Evolutionary conservation across 768 basidiomycete genomes (phyloP).

Genomic region (Rhodotorula diobovata): DNA sequence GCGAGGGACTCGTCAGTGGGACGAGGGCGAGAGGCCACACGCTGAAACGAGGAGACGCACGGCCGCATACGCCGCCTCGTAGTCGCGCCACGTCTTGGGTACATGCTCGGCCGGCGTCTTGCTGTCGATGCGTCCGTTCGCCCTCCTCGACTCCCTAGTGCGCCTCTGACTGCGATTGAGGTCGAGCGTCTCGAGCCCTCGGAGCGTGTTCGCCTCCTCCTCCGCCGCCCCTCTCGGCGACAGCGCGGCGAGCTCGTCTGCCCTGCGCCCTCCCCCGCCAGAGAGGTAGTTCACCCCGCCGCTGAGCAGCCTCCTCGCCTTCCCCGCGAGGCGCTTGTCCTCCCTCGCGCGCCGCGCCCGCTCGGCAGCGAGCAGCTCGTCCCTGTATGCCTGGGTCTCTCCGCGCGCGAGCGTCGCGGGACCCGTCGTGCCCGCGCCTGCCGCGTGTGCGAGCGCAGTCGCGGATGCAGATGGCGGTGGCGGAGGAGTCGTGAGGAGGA

Average conservation of each 20-base stretch:
- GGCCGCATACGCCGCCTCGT: slow-evolving; percentile 1
- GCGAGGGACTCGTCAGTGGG: no score
- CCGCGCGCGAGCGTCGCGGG: background rate
- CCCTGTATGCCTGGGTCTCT: background rate
- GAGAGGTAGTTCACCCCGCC: background rate
- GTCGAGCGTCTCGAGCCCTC: background rate
- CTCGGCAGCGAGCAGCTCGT: background rate
- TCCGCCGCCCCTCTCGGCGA: no score
- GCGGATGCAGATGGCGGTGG: no score
- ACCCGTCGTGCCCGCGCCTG: no score
- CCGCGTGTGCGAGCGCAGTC: background rate
- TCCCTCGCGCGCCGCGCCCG: background rate
- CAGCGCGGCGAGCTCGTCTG: no score
- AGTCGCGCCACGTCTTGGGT: slow-evolving; percentile 20
- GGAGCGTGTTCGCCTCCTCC: background rate
- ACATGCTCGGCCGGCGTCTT: background rate
- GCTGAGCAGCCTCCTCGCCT: background rate
- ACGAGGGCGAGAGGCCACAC: no score
- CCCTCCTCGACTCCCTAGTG: background rate
- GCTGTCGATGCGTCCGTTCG: background rate
- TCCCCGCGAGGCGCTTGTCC: background rate
- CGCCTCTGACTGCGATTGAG: background rate
- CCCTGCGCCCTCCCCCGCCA: background rate
- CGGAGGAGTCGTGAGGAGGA: slow-evolving; percentile 26
- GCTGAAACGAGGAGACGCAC: background rate